phyloP scores from a whole-genome alignment of 1,284 basidiomycete species.

The Apiotrichum veenhuisii region DNA sequence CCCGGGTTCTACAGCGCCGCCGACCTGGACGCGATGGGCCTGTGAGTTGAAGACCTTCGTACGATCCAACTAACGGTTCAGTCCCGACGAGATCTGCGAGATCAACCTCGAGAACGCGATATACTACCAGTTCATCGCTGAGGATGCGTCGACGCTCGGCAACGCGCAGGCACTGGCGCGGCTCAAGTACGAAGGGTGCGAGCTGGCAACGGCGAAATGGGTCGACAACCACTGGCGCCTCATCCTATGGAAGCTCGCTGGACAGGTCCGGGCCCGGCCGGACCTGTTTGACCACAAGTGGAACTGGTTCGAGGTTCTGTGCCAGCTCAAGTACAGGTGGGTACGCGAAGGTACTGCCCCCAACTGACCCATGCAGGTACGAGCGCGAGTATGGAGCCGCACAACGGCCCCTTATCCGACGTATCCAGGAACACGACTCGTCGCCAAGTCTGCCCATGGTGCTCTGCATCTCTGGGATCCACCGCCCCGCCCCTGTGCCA shows the following conservation, averaged over 20 bases:
- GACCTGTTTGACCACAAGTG: conserved; percentile 60
- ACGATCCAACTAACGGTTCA: conserved; percentile 12
- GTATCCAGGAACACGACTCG: conserved; percentile 62
- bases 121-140: conserved; percentile 62
- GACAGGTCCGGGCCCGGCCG: conserved; percentile 70
- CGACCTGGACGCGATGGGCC: conserved; percentile 59
- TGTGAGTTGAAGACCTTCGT: conserved; percentile 56
- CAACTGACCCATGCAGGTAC: conserved; percentile 58
- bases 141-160: conserved; percentile 23
- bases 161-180: conserved; percentile 24
- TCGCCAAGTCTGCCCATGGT: conserved; percentile 66
- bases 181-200: conserved; percentile 32
- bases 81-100: conserved; percentile 56
- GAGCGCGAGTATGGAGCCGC: conserved; percentile 80
- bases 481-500: conserved; percentile 52
- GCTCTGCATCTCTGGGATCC: conserved; percentile 73
- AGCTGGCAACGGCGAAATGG: conserved; percentile 57
- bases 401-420: conserved; percentile 68
- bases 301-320: conserved; percentile 72
- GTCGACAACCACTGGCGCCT: conserved; percentile 86
- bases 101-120: conserved; percentile 60
- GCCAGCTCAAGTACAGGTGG: conserved; percentile 81
- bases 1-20: conserved; percentile 58
- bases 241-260: conserved; percentile 91
- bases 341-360: conserved; percentile 22